Evolutionary conservation across 2,329 filamentous ascomycete genomes (phyloP), one percentile per base, ranked within the genome.

Genomic region (Penicillium concentricum): DNA sequence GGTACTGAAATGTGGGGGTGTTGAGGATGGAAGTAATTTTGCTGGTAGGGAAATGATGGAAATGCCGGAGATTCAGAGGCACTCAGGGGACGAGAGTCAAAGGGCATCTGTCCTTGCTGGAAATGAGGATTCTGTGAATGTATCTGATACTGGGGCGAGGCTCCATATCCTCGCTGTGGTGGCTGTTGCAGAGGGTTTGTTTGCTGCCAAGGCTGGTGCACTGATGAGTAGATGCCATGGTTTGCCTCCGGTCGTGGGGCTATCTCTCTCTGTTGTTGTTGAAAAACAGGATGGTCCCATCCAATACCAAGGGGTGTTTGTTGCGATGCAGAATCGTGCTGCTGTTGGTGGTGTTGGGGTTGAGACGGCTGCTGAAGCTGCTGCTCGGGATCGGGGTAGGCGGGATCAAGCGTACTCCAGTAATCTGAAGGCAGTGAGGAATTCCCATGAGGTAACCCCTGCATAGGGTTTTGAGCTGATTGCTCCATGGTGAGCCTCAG

Each of bases 231-330:
- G 4, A 73, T 63, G 44, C 66, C 69, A 65, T 72, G 73, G 18
- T 61, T 64, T 39, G 63, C 65, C 8, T 74, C 69, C 9, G 67
- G 60, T 30, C 63, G 65, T 9, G 61, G 51, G 1, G 60, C 60
- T 24, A 69, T 39, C n/a, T 69, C 63, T 42, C 59, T 66, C 18
- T 67, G 64, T 38, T 69, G 56, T 37, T 71, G 68, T 30, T 69
- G 69, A 45, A 73, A 73, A 13, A 73, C 67, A n/a, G 68, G 71
- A 59, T 71, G 70, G 49, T 75, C 72, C 73, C 72, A 76, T 34
- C 61, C 61, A 9, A 76, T 74, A 1, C 70, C 70, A 58, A 73
- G 59, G 4, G 69, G 65, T 37, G 64, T 59, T 45, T 67, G 68
- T 41, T 69, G 69, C 34, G 57, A 47, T 35, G 56, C 34, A 6